Conservation (phyloP, 345 rosid species). For the Aquilaria sinensis region DNA sequence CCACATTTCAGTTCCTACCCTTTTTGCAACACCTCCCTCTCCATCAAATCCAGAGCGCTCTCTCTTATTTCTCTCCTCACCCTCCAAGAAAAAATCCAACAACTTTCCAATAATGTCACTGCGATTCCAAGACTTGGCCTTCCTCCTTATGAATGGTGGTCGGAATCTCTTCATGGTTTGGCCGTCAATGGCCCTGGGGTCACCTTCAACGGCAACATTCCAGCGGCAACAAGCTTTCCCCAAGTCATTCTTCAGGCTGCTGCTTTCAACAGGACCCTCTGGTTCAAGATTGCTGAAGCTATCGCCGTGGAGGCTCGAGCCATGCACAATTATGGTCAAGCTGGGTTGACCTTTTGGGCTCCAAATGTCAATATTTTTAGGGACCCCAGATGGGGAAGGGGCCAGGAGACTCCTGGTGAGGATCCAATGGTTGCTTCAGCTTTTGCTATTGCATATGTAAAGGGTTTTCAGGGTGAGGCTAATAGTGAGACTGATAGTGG, state of each 20-base stretch:
- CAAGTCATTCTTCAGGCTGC: slow-evolving; percentile 73
- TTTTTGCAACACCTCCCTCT: slow-evolving; percentile 64
- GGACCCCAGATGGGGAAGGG: slow-evolving; percentile 98
- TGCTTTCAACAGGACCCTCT: slow-evolving; percentile 67
- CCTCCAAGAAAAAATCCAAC: slow-evolving; percentile 66
- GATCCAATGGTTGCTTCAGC: slow-evolving; percentile 80
- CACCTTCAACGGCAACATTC: slow-evolving; percentile 55
- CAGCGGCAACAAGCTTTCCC: slow-evolving; percentile 76
- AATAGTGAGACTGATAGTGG: slow-evolving; percentile 23
- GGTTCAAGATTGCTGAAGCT: slow-evolving; percentile 68
- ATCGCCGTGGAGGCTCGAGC: slow-evolving; percentile 73
- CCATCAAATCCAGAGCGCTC: slow-evolving; percentile 41
- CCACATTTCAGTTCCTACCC: slow-evolving; percentile 42
- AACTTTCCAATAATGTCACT: slow-evolving; percentile 64
- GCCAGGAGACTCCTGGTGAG: slow-evolving; percentile 95
- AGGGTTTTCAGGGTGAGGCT: slow-evolving; percentile 57
- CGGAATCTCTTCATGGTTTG: slow-evolving; percentile 85
- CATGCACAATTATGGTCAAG: slow-evolving; percentile 80
- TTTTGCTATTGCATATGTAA: slow-evolving; percentile 65
- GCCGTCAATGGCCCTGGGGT: slow-evolving; percentile 89
- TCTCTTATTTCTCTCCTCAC: slow-evolving; percentile 69
- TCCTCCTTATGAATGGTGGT: slow-evolving; percentile 93
- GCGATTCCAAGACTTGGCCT: slow-evolving; percentile 73
- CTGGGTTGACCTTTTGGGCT: slow-evolving; percentile 93
- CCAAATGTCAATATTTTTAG: slow-evolving; percentile 81